phyloP scores from a whole-genome alignment of 2,329 filamentous ascomycete genomes.

The Orbilia quercus region DNA sequence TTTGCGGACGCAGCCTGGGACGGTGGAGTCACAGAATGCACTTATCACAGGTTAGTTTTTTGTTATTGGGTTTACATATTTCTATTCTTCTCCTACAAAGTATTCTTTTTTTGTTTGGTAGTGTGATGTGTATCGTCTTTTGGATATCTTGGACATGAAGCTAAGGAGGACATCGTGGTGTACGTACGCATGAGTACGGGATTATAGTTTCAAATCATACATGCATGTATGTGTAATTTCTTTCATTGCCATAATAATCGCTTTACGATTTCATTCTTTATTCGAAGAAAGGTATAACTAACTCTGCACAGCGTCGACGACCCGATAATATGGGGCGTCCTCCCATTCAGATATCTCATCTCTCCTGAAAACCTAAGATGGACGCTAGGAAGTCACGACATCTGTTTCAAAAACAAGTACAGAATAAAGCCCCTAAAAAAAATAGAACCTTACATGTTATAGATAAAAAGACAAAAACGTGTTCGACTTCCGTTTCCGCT shows the following conservation, averaged over 20 bases:
- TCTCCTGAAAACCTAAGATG: conserved; percentile 82
- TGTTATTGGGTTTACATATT: conserved; percentile 24
- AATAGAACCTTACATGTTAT: background rate
- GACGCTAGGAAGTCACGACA: conserved; percentile 91
- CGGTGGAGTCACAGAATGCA: conserved; percentile 27
- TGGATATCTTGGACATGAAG: conserved; percentile 1
- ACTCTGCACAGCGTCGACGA: conserved; percentile 92
- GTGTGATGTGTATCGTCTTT: too few relatives aligned
- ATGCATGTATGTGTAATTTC: conserved; percentile 73
- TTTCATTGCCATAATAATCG: background rate
- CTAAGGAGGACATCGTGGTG: conserved; percentile 55
- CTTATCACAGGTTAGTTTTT: conserved; percentile 41
- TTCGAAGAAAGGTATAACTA: conserved; percentile 49
- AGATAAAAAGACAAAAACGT: conserved; percentile 10
- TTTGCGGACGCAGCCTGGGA: conserved; percentile 42
- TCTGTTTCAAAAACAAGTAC: conserved; percentile 76
- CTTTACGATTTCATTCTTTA: conserved; percentile 13
- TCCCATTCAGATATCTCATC: conserved; percentile 79
- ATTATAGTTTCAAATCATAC: conserved; percentile 83
- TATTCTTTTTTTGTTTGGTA: background rate
- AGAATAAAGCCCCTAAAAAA: background rate
- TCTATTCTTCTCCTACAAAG: conserved; percentile 13
- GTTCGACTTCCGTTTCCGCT: background rate
- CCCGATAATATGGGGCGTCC: conserved; percentile 89
- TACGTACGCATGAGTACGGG: conserved; percentile 3